phyloP scores from a whole-genome alignment of 176 grass and related monocot species.

The Puccinellia tenuiflora region DNA sequence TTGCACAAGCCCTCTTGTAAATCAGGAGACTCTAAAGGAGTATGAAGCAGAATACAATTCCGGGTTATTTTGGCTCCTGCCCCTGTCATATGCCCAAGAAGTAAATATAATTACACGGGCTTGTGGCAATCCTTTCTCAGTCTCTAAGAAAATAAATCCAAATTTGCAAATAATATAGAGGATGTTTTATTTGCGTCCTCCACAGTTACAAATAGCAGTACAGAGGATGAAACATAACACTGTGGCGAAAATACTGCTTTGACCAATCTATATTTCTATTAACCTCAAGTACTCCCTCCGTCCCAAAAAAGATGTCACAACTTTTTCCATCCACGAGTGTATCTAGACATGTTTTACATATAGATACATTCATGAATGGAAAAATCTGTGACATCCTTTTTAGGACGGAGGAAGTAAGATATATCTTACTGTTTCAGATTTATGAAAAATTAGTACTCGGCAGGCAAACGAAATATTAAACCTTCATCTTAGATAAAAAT shows the following conservation, averaged over 20 bases:
- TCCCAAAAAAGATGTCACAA: too few species aligned
- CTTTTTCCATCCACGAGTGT: too few species aligned
- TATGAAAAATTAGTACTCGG: neutral
- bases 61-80: slow-evolving; percentile 64
- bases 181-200: neutral
- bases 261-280: slow-evolving; percentile 6
- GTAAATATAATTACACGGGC: neutral
- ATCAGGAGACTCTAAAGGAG: slow-evolving; percentile 58
- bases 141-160: neutral
- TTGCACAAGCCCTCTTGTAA: slow-evolving; percentile 54
- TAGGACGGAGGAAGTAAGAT: too few species aligned
- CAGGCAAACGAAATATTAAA: neutral
- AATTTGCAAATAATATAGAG: neutral
- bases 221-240: neutral
- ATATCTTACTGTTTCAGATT: slow-evolving; percentile 4
- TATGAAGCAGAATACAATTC: slow-evolving; percentile 70
- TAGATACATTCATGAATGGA: too few species aligned
- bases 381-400: too few species aligned
- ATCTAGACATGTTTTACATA: too few species aligned
- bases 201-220: neutral
- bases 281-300: too few species aligned
- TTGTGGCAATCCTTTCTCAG: slow-evolving; percentile 11
- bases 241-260: neutral
- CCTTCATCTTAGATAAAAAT: neutral
- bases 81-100: slow-evolving; percentile 41